Conservation (phyloP, 306 rosid species). For the Potentilla sterilis region DNA sequence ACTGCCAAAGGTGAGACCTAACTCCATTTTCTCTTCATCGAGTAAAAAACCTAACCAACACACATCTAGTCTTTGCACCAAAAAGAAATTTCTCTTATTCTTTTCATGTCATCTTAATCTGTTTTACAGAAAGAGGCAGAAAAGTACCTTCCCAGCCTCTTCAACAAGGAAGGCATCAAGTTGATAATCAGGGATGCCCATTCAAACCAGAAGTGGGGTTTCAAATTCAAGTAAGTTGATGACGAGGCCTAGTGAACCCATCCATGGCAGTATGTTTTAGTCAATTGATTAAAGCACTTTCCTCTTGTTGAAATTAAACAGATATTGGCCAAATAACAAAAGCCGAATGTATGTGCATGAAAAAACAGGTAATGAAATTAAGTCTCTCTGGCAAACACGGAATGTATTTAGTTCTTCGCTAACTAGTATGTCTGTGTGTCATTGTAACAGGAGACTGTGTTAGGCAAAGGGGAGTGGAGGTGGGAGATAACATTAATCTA, state of each 20-base stretch:
- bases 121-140: conserved; percentile 55
- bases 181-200: conserved; percentile 41
- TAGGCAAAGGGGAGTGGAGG: conserved; percentile 35
- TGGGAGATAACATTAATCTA: conserved; percentile 55
- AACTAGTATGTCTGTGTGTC: background rate
- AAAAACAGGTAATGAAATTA: conserved; percentile 40
- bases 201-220: conserved; percentile 35
- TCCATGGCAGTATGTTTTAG: background rate
- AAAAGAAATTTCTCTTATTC: background rate
- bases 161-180: conserved; percentile 44
- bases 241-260: background rate
- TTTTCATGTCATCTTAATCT: background rate
- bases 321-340: conserved; percentile 64
- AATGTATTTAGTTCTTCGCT: background rate
- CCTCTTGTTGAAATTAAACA: conserved; percentile 16
- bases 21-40: no score
- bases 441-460: conserved; percentile 47
- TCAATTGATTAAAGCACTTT: background rate
- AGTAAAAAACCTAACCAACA: no score
- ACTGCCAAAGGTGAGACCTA: conserved; percentile 60
- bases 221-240: conserved; percentile 54
- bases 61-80: background rate
- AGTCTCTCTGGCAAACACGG: no score
- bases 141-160: conserved; percentile 47
- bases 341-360: conserved; percentile 74